These are phyloP conservation scores for Cladosporium cucumerinum DNA, from an alignment of 2,329 filamentous ascomycete species.

Conservation along the genomic window DNA sequence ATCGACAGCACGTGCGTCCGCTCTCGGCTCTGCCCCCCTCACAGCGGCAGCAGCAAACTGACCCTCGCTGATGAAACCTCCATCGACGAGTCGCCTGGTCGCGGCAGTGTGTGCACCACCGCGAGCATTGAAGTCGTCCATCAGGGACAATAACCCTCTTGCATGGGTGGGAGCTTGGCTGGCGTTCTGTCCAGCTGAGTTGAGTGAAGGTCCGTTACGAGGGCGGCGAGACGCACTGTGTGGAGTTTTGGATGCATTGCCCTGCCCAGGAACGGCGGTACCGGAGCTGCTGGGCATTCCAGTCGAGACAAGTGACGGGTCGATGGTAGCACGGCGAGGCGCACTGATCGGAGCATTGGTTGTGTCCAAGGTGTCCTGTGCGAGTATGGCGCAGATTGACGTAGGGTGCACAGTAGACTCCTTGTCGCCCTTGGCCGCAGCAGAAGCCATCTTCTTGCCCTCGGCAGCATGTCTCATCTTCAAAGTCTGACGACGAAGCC, in stretches of 20 bases:
- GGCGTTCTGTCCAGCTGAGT: not conserved
- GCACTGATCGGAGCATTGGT: not conserved
- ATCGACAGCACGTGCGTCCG: not conserved
- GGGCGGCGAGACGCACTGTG: not conserved
- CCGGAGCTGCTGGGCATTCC: not conserved
- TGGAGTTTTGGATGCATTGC: not conserved
- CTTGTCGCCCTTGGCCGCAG: not conserved
- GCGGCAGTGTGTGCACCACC: not conserved
- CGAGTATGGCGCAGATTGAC: no score
- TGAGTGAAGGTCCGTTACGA: not conserved
- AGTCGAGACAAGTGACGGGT: not conserved
- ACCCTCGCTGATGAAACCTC: not conserved
- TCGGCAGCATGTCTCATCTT: not conserved
- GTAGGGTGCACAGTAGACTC: no score
- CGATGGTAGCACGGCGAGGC: not conserved
- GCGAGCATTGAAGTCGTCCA: not conserved
- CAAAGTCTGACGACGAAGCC: not conserved
- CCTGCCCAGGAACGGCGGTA: not conserved
- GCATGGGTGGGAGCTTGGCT: not conserved
- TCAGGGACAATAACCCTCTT: not conserved
- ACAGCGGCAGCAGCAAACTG: not conserved
- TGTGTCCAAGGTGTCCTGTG: not conserved
- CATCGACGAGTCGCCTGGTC: not conserved
- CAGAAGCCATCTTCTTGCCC: not conserved
- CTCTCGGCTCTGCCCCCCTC: not conserved